Evolutionary conservation across 495 filamentous ascomycete genomes (phyloP), one percentile per base, ranked within the genome.

Genomic region (Penicillium egyptiacum): DNA sequence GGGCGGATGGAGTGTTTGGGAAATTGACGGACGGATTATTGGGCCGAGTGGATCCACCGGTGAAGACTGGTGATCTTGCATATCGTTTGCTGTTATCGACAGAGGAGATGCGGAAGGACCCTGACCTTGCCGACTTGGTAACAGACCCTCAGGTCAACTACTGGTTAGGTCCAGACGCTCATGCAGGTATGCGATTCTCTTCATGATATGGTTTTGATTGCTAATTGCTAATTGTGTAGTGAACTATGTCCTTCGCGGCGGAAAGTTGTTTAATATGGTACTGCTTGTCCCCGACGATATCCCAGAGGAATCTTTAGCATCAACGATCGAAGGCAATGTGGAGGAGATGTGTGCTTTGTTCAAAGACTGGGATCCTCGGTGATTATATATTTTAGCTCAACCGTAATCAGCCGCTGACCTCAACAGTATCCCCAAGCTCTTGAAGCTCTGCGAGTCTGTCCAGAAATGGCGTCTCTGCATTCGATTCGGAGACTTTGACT

Each of bases 231-330:
- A 25, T 12, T 14, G 31, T 35, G 31, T 28, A 67, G 86, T 88
- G 0, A 85, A 81, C 40, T 88, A 88, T 59, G 81, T 83, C 0
- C 68, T 89, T 22, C 75, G 81, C 4, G 76, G 75, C 4, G 84
- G 85, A 1, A 68, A 82, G 19, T 67, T 87, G 40, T 85, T 85
- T 61, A 89, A 89, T 57, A 83, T 89, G 72, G 86, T 89, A 0
- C 69, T 90, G 0, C 70, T 89, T 11, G 83, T 85, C 3, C 87
- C 87, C 0, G 87, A 90, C 54, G 84, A 90, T 63, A 80, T 90
- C 35, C 86, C 84, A 7, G 72, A 75, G 26, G 69, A 73, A n/a
- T 69, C 39, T 55, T 69, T 58, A 61, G 79, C 57, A 55, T 81
- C 44, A 68, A 79, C 56, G 72, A 77, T 53, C 41, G 78, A 53